These are phyloP conservation scores for Cordyceps cateniannulata DNA, from an alignment of 2,329 filamentous ascomycete genomes.

Conservation along the genomic window DNA sequence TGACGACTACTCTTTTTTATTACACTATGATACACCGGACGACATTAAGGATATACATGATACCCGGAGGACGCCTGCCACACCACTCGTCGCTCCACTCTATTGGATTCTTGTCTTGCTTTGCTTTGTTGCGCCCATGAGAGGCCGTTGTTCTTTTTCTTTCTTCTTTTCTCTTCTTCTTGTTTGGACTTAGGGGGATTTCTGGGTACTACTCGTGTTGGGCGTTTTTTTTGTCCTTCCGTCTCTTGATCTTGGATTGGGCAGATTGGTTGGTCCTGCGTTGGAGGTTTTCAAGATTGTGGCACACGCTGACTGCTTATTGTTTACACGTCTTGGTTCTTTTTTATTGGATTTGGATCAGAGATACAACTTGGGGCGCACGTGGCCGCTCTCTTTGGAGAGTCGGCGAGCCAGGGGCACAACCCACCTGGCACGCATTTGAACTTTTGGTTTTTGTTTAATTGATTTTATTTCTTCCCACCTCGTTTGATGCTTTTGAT, in stretches of 20 bases:
- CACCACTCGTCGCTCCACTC: conserved; percentile 31
- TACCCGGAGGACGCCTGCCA: conserved; percentile 33
- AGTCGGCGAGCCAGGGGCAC: conserved; percentile 11
- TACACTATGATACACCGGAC: conserved; percentile 24
- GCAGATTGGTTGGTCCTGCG: not conserved
- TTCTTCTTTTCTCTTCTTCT: conserved; percentile 13
- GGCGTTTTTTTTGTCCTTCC: conserved; percentile 23
- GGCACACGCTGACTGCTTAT: not conserved
- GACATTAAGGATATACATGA: conserved; percentile 31
- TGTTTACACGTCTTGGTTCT: not conserved
- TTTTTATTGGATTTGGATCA: conserved; percentile 2
- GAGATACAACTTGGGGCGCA: conserved; percentile 11
- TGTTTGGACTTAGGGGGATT: conserved; percentile 8
- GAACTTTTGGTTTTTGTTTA: not conserved
- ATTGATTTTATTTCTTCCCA: not conserved
- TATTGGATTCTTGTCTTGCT: conserved; percentile 21
- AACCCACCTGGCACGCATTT: conserved; percentile 13
- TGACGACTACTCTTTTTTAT: conserved; percentile 21
- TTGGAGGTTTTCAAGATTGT: conserved; percentile 2
- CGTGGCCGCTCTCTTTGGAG: not conserved
- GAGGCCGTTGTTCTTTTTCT: not conserved
- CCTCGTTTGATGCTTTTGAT: not conserved
- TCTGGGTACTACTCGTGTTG: conserved; percentile 23
- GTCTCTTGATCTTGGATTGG: conserved; percentile 3
- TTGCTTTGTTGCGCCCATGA: not conserved